These are phyloP conservation scores for Amanita subjunquillea DNA, from an alignment of 768 basidiomycete genomes.

Conservation along the genomic window DNA sequence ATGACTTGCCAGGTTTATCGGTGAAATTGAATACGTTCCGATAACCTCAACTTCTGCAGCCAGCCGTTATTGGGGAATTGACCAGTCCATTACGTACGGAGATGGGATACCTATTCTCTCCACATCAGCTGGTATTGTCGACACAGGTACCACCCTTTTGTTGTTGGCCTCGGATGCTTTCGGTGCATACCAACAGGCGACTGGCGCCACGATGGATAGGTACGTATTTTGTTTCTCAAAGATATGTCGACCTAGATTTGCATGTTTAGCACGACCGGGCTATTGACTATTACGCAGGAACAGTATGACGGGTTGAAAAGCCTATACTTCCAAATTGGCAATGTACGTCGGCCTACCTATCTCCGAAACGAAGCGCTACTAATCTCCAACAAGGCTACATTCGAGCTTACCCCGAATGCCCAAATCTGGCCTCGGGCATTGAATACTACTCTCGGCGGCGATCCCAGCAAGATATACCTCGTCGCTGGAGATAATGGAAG, in stretches of 20 bases:
- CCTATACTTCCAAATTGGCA: slow-evolving; percentile 42
- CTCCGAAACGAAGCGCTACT: neutral
- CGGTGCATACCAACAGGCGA: slow-evolving; percentile 40
- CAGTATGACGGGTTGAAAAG: slow-evolving; percentile 41
- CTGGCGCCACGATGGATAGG: slow-evolving; percentile 41
- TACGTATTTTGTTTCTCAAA: slow-evolving; percentile 14
- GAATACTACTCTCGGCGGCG: slow-evolving; percentile 44
- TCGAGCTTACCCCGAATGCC: slow-evolving; percentile 45
- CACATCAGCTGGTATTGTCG: slow-evolving; percentile 35
- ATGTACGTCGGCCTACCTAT: slow-evolving; percentile 16
- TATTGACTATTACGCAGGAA: slow-evolving; percentile 38
- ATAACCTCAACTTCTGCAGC: slow-evolving; percentile 35
- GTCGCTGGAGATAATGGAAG: slow-evolving; percentile 40
- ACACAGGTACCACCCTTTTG: slow-evolving; percentile 43
- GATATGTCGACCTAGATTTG: neutral
- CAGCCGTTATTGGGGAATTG: slow-evolving; percentile 40
- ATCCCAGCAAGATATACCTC: slow-evolving; percentile 39
- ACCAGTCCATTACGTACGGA: slow-evolving; percentile 37
- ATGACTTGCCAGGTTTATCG: slow-evolving; percentile 13
- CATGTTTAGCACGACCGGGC: slow-evolving; percentile 36
- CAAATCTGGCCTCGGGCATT: slow-evolving; percentile 55
- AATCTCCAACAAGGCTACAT: slow-evolving; percentile 23
- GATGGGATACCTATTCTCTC: slow-evolving; percentile 20
- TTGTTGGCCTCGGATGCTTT: slow-evolving; percentile 52
- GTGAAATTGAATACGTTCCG: slow-evolving; percentile 20